Evolutionary conservation across 1,284 basidiomycete species (phyloP), one percentile per base, ranked within the genome.

Genomic region (Chondrostereum purpureum): DNA sequence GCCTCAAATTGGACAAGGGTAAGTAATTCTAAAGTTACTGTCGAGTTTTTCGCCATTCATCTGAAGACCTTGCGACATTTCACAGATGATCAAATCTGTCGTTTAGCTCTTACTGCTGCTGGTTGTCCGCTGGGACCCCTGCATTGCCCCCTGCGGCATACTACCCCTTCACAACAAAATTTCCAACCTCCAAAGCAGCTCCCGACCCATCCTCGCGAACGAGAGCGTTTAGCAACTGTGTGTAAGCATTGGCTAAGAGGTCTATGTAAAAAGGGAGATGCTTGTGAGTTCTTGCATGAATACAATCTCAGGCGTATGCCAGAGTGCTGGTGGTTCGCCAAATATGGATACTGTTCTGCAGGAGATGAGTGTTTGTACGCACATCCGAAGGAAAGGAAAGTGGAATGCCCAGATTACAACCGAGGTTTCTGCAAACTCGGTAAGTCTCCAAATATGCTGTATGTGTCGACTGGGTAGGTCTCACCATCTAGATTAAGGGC

Each of bases 221-320:
- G 92, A 49, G 90, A 93, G 60, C 83, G 91, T 50, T 74, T 92
- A 40, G 81, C 88, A 16, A 95, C 92, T 0, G 91, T 99, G n/a
- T 99, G 96, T 72, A 99, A 99, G 71, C 96, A 99, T 69, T 99
- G 95, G 91, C 80, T 99, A 23, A 80, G 96, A 50, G 96, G 96
- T 20, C 75, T 99, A 34, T 99, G 96, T 70, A 99, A 99, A 71
- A 99, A 99, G 66, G 95, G 93, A 47, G 91, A 96, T 61, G 85
- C 87, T 36, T 99, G 96, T 72, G 96, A 99, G 69, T 99, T 99
- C 67, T 76, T 99, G 61, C 96, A 99, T 68, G 96, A 99, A 69
- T 99, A 97, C 70, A 97, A 99, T 63, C 76, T 99, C 49, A 75
- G 95, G 53, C 87, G 92, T 47, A 99, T 99, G 92, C 96, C 96